Conservation (phyloP, 2,329 filamentous ascomycete genomes). For the Venturia nashicola region DNA sequence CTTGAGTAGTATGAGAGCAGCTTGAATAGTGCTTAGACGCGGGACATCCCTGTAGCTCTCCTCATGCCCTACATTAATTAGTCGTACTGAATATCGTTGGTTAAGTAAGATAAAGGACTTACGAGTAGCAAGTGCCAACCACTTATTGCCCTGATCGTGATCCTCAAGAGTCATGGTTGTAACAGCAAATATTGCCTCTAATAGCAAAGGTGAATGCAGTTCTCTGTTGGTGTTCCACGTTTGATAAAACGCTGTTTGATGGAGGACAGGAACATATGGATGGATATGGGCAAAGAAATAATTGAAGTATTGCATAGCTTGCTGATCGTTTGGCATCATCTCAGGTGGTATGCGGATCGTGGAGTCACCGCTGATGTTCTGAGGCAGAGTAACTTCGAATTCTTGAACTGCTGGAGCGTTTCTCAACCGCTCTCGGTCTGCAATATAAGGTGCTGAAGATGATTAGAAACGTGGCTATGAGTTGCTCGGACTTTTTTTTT, state of each 20-base stretch:
- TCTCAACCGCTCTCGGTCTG: slow-evolving; percentile 47
- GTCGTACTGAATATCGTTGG: neutral
- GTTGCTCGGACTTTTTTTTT: slow-evolving; percentile 9
- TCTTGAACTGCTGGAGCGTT: slow-evolving; percentile 58
- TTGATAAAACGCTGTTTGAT: slow-evolving; percentile 69
- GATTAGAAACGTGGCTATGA: slow-evolving; percentile 12
- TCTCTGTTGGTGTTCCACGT: slow-evolving; percentile 77
- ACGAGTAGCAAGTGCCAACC: slow-evolving; percentile 84
- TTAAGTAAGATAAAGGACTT: slow-evolving; percentile 22
- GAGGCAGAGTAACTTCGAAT: slow-evolving; percentile 57
- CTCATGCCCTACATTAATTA: slow-evolving; percentile 54
- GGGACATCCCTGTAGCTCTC: slow-evolving; percentile 91
- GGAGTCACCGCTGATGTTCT: slow-evolving; percentile 55
- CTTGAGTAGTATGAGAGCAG: slow-evolving; percentile 75
- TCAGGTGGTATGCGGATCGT: slow-evolving; percentile 83
- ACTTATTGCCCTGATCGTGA: slow-evolving; percentile 74
- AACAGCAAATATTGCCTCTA: slow-evolving; percentile 87
- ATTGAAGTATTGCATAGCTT: slow-evolving; percentile 72
- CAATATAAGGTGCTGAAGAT: slow-evolving; percentile 66
- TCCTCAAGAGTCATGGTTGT: slow-evolving; percentile 74
- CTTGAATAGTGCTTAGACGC: slow-evolving; percentile 81
- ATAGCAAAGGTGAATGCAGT: slow-evolving; percentile 76
- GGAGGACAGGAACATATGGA: slow-evolving; percentile 82
- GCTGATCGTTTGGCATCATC: slow-evolving; percentile 81
- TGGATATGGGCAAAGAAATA: slow-evolving; percentile 87